Base-by-base conservation (phyloP, 257 asterid species). In the Euphrasia confusa region DNA sequence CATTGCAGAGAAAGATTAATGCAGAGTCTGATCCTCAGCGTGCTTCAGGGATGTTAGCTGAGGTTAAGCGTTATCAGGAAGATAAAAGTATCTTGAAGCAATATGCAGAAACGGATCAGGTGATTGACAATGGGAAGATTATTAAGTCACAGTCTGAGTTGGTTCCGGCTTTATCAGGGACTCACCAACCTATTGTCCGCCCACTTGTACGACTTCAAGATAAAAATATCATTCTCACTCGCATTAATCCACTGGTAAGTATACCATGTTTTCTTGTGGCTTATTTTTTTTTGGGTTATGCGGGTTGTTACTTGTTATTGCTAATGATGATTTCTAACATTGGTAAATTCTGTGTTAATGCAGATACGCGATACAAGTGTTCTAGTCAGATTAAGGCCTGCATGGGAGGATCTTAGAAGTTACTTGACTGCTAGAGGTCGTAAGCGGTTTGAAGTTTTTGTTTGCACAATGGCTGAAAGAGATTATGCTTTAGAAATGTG, bases 391-490 rank as follows among this genome's bases (percentile, higher is more conserved):
- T 72, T 92, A 77, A 79, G 98, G 77, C 97, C 98, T 68, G 97
- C 98, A 15, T 92, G 98, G 98, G 98, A 92, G 78, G 98, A 89
- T 74, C 95, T 92, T 67, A 84, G 96, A 80, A 79, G 83, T 78
- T 92, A 92, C 77, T 77, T 92, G 77, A 92, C 90, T 75, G 98
- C 98, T 40, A 84, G 75, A 90, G 98, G 98, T 15, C 86, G 97
- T 48, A 92, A 92, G 77, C 90, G 97, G 15, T 92, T 92, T 71
- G 98, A 92, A 72, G 97, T 92, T 76, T 92, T 83, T 81, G 98
- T 92, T 72, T 92, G 98, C 83, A 92, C 98, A 30, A 92, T 92
- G 98, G 98, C 98, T 39, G 98, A 92, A 76, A 83, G 95, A 76
- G 97, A 92, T 76, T 92, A 92, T 73, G 98, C 98, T 53, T 64